Conservation (phyloP, 2,329 filamentous ascomycete species). For the Xylariaceae sp. region DNA sequence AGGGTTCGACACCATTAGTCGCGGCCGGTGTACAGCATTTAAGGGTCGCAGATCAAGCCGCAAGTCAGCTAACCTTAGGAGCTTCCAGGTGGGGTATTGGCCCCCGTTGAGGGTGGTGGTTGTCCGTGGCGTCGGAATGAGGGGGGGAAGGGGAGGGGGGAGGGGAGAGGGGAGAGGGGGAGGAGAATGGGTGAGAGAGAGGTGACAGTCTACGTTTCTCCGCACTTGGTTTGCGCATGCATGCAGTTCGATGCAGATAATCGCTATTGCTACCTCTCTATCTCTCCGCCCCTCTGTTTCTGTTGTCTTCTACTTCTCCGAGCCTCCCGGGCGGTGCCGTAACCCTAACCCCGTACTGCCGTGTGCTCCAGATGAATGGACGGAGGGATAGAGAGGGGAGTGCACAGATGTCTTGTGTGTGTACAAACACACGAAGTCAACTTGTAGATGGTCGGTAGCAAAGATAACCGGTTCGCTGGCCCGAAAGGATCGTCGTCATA, state of each 20-base stretch:
- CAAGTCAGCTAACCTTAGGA: constrained; percentile 14
- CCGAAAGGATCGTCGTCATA: background rate
- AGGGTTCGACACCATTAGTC: constrained; percentile 12
- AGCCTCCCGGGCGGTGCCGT: constrained; percentile 14
- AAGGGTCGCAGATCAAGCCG: constrained; percentile 13
- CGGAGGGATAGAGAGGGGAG: background rate
- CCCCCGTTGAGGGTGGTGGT: constrained; percentile 18
- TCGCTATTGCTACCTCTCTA: constrained; percentile 15
- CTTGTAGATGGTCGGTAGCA: constrained; percentile 3
- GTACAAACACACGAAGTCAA: background rate
- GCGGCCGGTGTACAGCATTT: constrained; percentile 11
- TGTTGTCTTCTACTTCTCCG: background rate
- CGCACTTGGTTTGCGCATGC: constrained; percentile 19
- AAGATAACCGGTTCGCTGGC: background rate
- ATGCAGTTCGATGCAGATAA: constrained; percentile 16
- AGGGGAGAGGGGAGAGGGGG: background rate
- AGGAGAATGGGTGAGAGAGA: background rate
- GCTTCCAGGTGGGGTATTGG: constrained; percentile 21
- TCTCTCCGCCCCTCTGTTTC: constrained; percentile 7
- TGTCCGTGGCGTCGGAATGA: constrained; percentile 19
- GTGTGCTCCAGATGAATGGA: constrained; percentile 9
- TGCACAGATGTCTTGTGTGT: background rate
- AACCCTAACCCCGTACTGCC: constrained; percentile 13
- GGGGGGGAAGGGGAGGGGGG: background rate
- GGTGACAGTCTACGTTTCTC: constrained; percentile 18